A percentile compares a stretch with the other conserved stretches of the same genome.
phyloP scores from a whole-genome alignment of 2,329 filamentous ascomycete species.

The Botrytis fabae region DNA sequence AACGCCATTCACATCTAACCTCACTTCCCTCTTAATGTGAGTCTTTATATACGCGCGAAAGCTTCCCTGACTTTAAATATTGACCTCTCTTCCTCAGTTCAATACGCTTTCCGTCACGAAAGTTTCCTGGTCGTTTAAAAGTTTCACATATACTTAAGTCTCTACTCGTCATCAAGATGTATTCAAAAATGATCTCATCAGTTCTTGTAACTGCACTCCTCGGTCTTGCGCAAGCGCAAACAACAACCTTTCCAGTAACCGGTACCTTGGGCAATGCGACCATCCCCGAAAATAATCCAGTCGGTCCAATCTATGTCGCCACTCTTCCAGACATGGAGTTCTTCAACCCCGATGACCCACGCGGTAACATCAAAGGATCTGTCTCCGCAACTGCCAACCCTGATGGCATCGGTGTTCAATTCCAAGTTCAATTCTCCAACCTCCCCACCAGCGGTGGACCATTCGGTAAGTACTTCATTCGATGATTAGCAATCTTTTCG shows the following conservation, averaged over 20 bases:
- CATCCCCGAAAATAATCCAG: slow-evolving; percentile 56
- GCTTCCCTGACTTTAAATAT: background rate
- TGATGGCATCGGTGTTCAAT: slow-evolving; percentile 56
- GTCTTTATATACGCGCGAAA: background rate
- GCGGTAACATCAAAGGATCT: slow-evolving; percentile 56
- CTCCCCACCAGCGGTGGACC: slow-evolving; percentile 58
- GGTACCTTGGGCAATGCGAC: slow-evolving; percentile 50
- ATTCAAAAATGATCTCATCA: slow-evolving; percentile 10
- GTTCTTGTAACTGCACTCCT: slow-evolving; percentile 18
- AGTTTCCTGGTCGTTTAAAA: background rate
- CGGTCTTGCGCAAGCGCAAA: slow-evolving; percentile 29
- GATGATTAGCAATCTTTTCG: too few relatives aligned
- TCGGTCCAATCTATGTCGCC: slow-evolving; percentile 55
- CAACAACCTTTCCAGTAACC: slow-evolving; percentile 32
- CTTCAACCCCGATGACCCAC: slow-evolving; percentile 49
- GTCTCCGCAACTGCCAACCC: slow-evolving; percentile 50
- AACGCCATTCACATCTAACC: slow-evolving; percentile 3
- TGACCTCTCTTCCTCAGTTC: background rate
- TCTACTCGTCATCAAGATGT: slow-evolving; percentile 18
- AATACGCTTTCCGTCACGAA: background rate
- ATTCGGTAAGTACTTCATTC: slow-evolving; percentile 52
- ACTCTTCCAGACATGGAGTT: slow-evolving; percentile 49
- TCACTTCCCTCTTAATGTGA: background rate
- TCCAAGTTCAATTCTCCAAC: slow-evolving; percentile 57
- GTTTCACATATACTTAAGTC: background rate